Base-by-base conservation (phyloP, 2,329 filamentous ascomycete genomes). In the Cladosporium sp. region DNA sequence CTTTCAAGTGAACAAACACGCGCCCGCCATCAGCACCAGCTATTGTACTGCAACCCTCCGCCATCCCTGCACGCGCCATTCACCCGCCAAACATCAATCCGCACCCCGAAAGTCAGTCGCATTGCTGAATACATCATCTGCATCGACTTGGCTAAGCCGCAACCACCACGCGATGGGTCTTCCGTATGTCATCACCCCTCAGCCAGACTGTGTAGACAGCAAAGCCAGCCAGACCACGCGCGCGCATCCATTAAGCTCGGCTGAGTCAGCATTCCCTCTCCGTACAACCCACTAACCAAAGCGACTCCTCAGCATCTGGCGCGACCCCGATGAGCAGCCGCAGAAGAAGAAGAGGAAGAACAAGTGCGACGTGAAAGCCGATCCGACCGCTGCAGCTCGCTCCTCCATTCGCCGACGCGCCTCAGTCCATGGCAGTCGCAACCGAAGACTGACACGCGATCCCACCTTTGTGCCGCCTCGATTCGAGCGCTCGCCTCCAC, bases 341-440 rank as follows among this genome's bases (percentile, higher is more conserved):
- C 30, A 32, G 30, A 78, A 80, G 47, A 69, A 67, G 65, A 75
- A 77, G 28, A 81, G 79, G 68, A 81, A 79, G 68, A 87, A 18
- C 36, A 86, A 74, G 76, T 74, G 68, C 52, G 52, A 30, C 18
- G 8, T 55, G 28, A 55, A 58, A 58, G 55, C 52, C 51, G 86
- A 88, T 72, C 76, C 81, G 44, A 82, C 82, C 66, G 84, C 84
- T 57, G 74, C 80, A 65, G 78, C 82, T 65, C 84, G 86, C 73
- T 88, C 85, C 47, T 77, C 84, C 51, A 88, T 89, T 72, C 84
- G 87, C 67, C 84, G 87, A 66, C 72, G 73, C 59, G 68, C 74
- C 47, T 73, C 72, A 7, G 68, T 75, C 7, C 74, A 76, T 54
- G 74, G 71, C 66, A 73, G 73, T 62, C 67, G 66, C 36, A 66